Conservation (phyloP, 768 basidiomycete genomes). For the Mycena amicta region DNA sequence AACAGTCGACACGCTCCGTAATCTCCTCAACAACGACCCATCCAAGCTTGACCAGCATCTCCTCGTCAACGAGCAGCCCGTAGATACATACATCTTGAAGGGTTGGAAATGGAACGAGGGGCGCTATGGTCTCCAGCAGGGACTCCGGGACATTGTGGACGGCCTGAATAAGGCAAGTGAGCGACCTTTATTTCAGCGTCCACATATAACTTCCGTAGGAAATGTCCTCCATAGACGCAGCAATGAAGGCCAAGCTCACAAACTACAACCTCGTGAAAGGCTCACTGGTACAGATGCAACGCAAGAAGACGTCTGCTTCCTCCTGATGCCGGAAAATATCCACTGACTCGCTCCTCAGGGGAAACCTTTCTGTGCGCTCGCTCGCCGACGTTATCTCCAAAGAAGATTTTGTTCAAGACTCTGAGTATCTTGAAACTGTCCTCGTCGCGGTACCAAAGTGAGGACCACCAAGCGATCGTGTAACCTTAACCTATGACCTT, state of each 20-base stretch:
- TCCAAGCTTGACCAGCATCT: slow-evolving; percentile 74
- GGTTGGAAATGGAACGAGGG: slow-evolving; percentile 95
- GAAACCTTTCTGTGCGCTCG: slow-evolving; percentile 91
- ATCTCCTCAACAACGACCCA: slow-evolving; percentile 86
- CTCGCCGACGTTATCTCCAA: slow-evolving; percentile 82
- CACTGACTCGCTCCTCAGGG: slow-evolving; percentile 49
- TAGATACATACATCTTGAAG: slow-evolving; percentile 78
- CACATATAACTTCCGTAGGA: slow-evolving; percentile 56
- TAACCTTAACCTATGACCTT: slow-evolving; percentile 27
- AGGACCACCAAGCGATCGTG: slow-evolving; percentile 27
- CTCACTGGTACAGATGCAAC: slow-evolving; percentile 85
- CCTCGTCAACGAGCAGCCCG: slow-evolving; percentile 74
- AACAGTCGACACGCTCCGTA: slow-evolving; percentile 90
- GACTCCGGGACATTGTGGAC: slow-evolving; percentile 84
- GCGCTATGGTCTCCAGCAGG: slow-evolving; percentile 82
- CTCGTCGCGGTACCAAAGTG: slow-evolving; percentile 95
- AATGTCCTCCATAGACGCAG: slow-evolving; percentile 91
- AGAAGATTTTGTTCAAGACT: slow-evolving; percentile 82
- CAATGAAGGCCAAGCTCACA: slow-evolving; percentile 88
- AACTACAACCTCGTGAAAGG: slow-evolving; percentile 96
- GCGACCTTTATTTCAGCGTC: slow-evolving; percentile 2
- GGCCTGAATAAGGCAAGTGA: slow-evolving; percentile 74
- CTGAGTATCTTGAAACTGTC: slow-evolving; percentile 92
- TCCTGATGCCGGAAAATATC: slow-evolving; percentile 3
- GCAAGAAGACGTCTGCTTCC: slow-evolving; percentile 80